Percentiles rank a stretch among this genome's conserved stretches.
These are phyloP conservation scores for Citrus sinensis DNA, from an alignment of 345 rosid species.

Conservation along the genomic window DVS_A1.0 CM039167.1:5769501-5770000, in stretches of 20 bases:
- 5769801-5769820: background rate
- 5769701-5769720: background rate
- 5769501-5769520: background rate
- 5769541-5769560: background rate
- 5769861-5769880: background rate
- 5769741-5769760: background rate
- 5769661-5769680: background rate
- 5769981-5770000: conserved; percentile 79
- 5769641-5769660: background rate
- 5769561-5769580: background rate
- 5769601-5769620: background rate
- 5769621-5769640: background rate
- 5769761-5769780: background rate
- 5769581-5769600: background rate
- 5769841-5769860: background rate
- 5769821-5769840: conserved; percentile 4
- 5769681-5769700: background rate
- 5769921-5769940: conserved; percentile 45
- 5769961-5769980: conserved; percentile 98
- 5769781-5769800: background rate
- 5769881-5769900: conserved; percentile 15
- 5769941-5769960: conserved; percentile 94
- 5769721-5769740: background rate
- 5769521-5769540: background rate
- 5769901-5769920: conserved; percentile 91